Evolutionary conservation across 768 basidiomycete species (phyloP).

Genomic region (Russula sp.): DNA sequence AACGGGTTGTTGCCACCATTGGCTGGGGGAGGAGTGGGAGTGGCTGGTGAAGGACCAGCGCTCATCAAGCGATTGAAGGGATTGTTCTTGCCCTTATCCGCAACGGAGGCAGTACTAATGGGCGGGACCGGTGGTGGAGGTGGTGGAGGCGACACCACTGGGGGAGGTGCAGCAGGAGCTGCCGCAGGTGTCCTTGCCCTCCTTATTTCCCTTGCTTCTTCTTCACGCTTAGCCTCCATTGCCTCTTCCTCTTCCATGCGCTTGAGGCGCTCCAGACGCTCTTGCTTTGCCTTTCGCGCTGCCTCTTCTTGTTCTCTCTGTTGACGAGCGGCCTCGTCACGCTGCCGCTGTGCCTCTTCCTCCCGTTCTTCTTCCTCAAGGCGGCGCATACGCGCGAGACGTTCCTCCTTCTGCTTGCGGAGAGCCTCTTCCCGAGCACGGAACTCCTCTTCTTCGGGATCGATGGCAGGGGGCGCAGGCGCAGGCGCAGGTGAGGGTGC

Average conservation of each 20-base stretch:
- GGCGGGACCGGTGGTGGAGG: slow-evolving; percentile 36
- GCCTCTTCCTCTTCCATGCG: slow-evolving; percentile 19
- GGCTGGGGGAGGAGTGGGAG: slow-evolving; percentile 31
- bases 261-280: slow-evolving; percentile 13
- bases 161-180: slow-evolving; percentile 30
- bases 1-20: slow-evolving; percentile 69
- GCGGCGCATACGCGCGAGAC: slow-evolving; percentile 58
- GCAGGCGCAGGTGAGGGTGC: slow-evolving; percentile 32
- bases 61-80: slow-evolving; percentile 70
- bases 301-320: slow-evolving; percentile 27
- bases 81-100: slow-evolving; percentile 58
- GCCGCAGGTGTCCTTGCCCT: slow-evolving; percentile 36
- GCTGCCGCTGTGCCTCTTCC: slow-evolving; percentile 43
- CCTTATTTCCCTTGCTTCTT: slow-evolving; percentile 7
- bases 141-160: slow-evolving; percentile 31
- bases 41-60: slow-evolving; percentile 34
- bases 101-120: slow-evolving; percentile 26
- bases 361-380: slow-evolving; percentile 59
- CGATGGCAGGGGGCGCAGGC: slow-evolving; percentile 43
- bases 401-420: slow-evolving; percentile 66
- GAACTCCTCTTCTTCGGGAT: slow-evolving; percentile 71
- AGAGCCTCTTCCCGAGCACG: slow-evolving; percentile 62
- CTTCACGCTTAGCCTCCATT: slow-evolving; percentile 15
- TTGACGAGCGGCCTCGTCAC: slow-evolving; percentile 26
- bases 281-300: slow-evolving; percentile 12